phyloP scores from a whole-genome alignment of 2,329 filamentous ascomycete species.

The Botrytis sinoallii region DNA sequence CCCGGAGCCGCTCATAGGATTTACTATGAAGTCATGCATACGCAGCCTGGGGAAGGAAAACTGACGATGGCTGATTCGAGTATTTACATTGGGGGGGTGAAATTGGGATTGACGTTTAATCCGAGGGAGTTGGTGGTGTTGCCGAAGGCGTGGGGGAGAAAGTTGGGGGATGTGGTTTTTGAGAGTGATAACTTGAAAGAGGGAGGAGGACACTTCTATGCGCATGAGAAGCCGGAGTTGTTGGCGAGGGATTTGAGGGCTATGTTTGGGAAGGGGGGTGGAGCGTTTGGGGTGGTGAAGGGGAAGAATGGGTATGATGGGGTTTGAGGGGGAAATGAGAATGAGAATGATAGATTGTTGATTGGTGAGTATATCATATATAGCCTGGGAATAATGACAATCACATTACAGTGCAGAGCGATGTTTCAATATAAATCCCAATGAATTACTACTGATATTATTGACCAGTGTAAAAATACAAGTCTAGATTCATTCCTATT shows the following conservation, averaged over 20 bases:
- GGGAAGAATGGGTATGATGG: conserved; percentile 34
- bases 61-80: conserved; percentile 34
- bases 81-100: conserved; percentile 29
- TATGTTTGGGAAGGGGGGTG: conserved; percentile 56
- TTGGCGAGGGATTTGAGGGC: conserved; percentile 51
- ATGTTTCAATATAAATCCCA: neutral
- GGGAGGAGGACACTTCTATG: conserved; percentile 55
- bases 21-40: conserved; percentile 65
- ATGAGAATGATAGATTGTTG: neutral
- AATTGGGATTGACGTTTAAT: conserved; percentile 50
- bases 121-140: conserved; percentile 55
- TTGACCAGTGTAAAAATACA: neutral
- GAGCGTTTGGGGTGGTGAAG: conserved; percentile 40
- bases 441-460: neutral
- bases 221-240: conserved; percentile 54
- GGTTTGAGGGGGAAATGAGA: neutral
- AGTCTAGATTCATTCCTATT: neutral
- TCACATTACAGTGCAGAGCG: neutral
- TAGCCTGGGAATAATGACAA: neutral
- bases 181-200: conserved; percentile 40
- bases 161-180: conserved; percentile 59
- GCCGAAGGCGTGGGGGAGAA: conserved; percentile 55
- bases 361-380: neutral
- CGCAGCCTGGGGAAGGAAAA: conserved; percentile 27
- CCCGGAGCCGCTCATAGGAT: conserved; percentile 65